phyloP scores from a whole-genome alignment of 176 grass and related monocot species.

The Themeda triandra region DNA sequence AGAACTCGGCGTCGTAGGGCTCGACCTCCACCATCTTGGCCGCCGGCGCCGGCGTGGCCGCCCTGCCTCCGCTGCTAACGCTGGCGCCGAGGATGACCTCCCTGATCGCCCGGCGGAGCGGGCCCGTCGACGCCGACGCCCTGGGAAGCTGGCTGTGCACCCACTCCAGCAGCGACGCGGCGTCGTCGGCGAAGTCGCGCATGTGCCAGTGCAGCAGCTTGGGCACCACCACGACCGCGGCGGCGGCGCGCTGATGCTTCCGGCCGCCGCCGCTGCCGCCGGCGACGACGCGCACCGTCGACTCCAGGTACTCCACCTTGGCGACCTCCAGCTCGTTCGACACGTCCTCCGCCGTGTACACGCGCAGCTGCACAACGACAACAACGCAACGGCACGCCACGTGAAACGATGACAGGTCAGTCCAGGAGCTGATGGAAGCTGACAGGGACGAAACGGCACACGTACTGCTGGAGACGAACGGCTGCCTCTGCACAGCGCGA shows the following conservation, averaged over 20 bases:
- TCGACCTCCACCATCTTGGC: conserved; percentile 67
- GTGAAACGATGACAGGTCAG: background rate
- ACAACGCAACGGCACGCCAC: too few relatives aligned
- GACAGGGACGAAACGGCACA: background rate
- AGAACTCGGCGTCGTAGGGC: conserved; percentile 69
- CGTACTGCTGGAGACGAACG: conserved; percentile 81
- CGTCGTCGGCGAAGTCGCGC: conserved; percentile 85
- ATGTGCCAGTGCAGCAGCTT: conserved; percentile 93
- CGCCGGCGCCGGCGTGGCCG: background rate
- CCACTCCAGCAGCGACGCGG: conserved; percentile 92
- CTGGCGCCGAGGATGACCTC: conserved; percentile 47
- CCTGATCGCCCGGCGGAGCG: conserved; percentile 58
- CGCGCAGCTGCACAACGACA: conserved; percentile 53
- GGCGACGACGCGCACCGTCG: conserved; percentile 40
- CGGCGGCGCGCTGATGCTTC: conserved; percentile 35
- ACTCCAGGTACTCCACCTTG: conserved; percentile 81
- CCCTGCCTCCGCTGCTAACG: background rate
- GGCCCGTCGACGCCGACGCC: conserved; percentile 2
- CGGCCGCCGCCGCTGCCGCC: conserved; percentile 12
- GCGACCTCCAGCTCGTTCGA: conserved; percentile 77
- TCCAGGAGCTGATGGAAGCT: background rate
- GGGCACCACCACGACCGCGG: conserved; percentile 42
- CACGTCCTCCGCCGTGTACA: conserved; percentile 82
- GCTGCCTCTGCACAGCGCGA: conserved; percentile 92
- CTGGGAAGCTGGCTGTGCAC: conserved; percentile 86